These are phyloP conservation scores for Parafenestella ontariensis DNA, from an alignment of 2,329 filamentous ascomycete species.

Conservation along the genomic window DNA sequence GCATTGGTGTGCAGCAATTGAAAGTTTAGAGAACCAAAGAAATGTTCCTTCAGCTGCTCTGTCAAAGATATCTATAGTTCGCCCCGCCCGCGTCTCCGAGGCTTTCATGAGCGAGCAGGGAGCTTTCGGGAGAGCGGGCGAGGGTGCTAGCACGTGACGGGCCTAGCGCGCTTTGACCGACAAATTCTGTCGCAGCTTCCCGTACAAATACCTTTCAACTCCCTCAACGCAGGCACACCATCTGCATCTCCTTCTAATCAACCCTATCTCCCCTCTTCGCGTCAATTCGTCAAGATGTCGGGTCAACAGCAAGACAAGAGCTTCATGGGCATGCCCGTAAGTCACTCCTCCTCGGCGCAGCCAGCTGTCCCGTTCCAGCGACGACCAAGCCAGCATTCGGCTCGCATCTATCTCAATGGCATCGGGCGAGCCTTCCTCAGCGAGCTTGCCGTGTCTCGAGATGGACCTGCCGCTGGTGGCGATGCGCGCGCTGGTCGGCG, in stretches of 20 bases:
- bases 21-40: not conserved
- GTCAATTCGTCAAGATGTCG: constrained; percentile 17
- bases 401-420: constrained; percentile 38
- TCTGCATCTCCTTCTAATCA: constrained; percentile 26
- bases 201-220: constrained; percentile 33
- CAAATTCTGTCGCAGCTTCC: constrained; percentile 27
- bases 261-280: constrained; percentile 28
- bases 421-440: constrained; percentile 24
- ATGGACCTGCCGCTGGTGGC: constrained; percentile 26
- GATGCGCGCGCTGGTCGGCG: constrained; percentile 24
- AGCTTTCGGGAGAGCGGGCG: constrained; percentile 27
- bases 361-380: constrained; percentile 26
- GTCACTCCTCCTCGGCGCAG: constrained; percentile 19
- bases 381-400: constrained; percentile 20
- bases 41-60: not conserved
- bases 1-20: not conserved
- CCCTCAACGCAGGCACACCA: constrained; percentile 24
- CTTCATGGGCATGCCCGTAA: constrained; percentile 57
- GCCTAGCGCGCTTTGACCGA: constrained; percentile 34
- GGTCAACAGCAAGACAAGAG: constrained; percentile 20
- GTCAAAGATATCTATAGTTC: constrained; percentile 1
- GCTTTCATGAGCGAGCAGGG: constrained; percentile 28
- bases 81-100: constrained; percentile 27
- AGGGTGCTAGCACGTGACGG: constrained; percentile 17
- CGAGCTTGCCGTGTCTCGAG: constrained; percentile 23